Evolutionary conservation across 345 rosid species (phyloP), one percentile per base, ranked within the genome.

Genomic region (Eucalyptus tenuipes): DNA sequence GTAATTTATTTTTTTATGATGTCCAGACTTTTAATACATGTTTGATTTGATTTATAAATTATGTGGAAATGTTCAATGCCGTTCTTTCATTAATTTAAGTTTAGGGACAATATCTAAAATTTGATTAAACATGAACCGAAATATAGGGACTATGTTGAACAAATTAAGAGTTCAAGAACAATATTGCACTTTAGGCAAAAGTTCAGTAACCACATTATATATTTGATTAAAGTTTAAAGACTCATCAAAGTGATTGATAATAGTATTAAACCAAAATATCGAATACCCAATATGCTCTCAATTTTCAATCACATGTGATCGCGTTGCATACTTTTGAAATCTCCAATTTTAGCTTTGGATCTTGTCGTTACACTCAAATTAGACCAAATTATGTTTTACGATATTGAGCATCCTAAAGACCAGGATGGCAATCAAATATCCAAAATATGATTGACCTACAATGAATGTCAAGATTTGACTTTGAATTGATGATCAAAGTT

Each of bases 1-100:
- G 24, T 55, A 24, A 55, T 22, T 55, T 24, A 55, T 24, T 24
- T 2, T 2, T 2, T 7, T 24, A 24, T 1, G 6, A 0, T 55
- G 6, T 22, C 1, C 2, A 10, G 3, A 55, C 6, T 55, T 55
- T 9, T 4, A 24, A 0, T 24, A 55, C 0, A 24, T 24, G 13
- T 55, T 24, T 4, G 29, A 24, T 55, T 9, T 1, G 10, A 1
- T 24, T 10, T 10, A 55, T 55, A 52, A 52, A 52, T 1, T 18
- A 18, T 3, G 2, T 52, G 57, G 18, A 52, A 20, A 20, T 52
- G 2, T 20, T 3, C 2, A 10, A 52, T 52, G 4, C 0, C 25
- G 1, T 18, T 8, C 57, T 20, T 20, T 5, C 25, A 7, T 52
- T 52, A 52, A 20, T 52, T 20, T 52, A 7, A 55, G 61, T 55